Base-by-base conservation (phyloP, 805 yeast species). In the Sugiyamaella marilandica region DNA sequence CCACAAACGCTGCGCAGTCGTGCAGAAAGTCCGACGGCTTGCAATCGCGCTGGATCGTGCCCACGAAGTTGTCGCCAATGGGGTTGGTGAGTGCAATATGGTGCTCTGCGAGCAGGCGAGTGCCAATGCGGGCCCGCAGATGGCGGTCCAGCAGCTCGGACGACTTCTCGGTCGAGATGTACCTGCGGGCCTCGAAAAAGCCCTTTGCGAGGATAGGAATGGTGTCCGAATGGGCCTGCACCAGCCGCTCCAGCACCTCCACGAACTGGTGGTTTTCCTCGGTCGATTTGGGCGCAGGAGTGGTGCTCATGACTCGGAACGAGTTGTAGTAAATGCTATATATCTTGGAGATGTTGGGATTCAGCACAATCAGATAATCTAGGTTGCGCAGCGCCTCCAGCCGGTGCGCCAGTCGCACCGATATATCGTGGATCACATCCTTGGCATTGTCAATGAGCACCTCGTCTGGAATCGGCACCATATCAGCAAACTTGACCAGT, bases 71-170 rank as follows among this genome's bases (percentile, higher is more conserved):
- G 3, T 67, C 63, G n/a, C 72, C 67, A 9, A 69, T 65, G 33
- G 72, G 78, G 5, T 72, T 65, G 2, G 90, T 74, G 34, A 89
- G 70, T 50, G 79, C 78, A 19, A 88, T 76, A 69, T 87, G 96
- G 67, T 94, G 97, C 56, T 87, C 91, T 0, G 95, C 90, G 50
- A 90, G 74, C 47, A 91, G 72, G 53, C 96, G 81, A 83, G 94
- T 87, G 58, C 91, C 78, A 41, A 92, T 91, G 56, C 97, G 76
- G 59, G 91, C 96, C 51, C 79, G 75, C 60, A 92, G 74, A 70
- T 92, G 97, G 10, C 74, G 70, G 63, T 88, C 87, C 58, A 92
- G 72, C 59, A 91, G 87, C 2, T 65, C 62, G 50, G 84, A 80
- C 41, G 86, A 79, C 26, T 78, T 73, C 7, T 72, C 74, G 31